Evolutionary conservation across 2,329 filamentous ascomycete genomes (phyloP).

Genomic region (Fusarium albosuccineum): DNA sequence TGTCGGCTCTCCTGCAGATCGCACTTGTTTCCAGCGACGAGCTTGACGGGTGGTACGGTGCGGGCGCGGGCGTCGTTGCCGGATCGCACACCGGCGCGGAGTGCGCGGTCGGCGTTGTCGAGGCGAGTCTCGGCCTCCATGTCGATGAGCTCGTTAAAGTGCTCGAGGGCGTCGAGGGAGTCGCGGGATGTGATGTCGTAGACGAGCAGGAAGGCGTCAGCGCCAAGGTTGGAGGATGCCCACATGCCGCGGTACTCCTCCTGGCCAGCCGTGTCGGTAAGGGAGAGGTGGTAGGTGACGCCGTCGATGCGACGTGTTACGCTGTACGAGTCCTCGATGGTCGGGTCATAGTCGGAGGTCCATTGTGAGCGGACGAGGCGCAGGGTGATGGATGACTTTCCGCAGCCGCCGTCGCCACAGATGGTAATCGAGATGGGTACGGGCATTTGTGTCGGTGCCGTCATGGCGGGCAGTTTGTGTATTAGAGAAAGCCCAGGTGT

Average conservation of each 20-base stretch:
- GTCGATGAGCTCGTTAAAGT: slow-evolving; percentile 87
- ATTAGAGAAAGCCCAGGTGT: background rate
- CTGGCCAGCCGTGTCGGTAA: slow-evolving; percentile 90
- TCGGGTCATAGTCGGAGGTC: slow-evolving; percentile 86
- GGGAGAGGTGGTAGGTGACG: slow-evolving; percentile 80
- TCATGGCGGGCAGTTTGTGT: slow-evolving; percentile 29
- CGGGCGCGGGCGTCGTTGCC: slow-evolving; percentile 55
- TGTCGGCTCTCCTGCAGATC: slow-evolving; percentile 78
- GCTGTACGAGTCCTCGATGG: slow-evolving; percentile 87
- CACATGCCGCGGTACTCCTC: slow-evolving; percentile 92
- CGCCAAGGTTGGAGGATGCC: slow-evolving; percentile 81
- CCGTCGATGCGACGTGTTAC: slow-evolving; percentile 85
- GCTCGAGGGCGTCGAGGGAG: slow-evolving; percentile 78
- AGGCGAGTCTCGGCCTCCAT: slow-evolving; percentile 80
- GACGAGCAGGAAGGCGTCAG: slow-evolving; percentile 86
- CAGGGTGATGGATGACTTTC: slow-evolving; percentile 87
- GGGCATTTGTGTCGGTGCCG: slow-evolving; percentile 49
- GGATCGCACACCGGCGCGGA: slow-evolving; percentile 56
- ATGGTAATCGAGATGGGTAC: slow-evolving; percentile 81
- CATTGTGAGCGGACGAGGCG: slow-evolving; percentile 85
- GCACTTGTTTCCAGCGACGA: slow-evolving; percentile 89
- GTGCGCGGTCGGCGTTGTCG: slow-evolving; percentile 71
- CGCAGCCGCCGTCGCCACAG: slow-evolving; percentile 87
- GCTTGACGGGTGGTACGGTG: slow-evolving; percentile 80
- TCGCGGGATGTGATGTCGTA: slow-evolving; percentile 84